Conservation (phyloP, 169 alveolate species). For the Cryptosporidium bovis region DNA sequence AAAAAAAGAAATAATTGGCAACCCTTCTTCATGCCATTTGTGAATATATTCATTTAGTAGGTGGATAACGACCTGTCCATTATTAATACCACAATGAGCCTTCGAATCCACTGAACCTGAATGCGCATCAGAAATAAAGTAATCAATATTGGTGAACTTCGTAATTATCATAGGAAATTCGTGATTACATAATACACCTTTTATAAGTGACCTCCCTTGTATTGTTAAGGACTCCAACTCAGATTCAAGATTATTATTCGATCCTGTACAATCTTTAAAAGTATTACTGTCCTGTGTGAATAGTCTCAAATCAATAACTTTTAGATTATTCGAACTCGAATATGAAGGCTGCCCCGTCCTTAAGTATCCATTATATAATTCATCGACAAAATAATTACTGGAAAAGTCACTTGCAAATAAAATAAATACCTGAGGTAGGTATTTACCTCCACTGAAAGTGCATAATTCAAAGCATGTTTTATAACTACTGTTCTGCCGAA, state of each 20-base stretch:
- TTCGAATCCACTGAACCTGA: neutral
- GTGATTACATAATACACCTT: neutral
- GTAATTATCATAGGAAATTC: neutral
- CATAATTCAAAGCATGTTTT: neutral
- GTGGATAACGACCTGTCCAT: neutral
- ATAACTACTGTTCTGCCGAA: neutral
- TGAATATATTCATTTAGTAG: neutral
- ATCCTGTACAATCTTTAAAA: neutral
- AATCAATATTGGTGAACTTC: neutral
- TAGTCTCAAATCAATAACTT: too few species aligned
- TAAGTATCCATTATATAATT: conserved; percentile 17
- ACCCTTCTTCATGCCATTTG: conserved; percentile 1
- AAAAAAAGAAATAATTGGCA: conserved; percentile 48
- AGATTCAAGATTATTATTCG: neutral
- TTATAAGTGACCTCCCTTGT: neutral
- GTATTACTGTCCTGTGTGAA: too few species aligned
- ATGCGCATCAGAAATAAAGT: neutral
- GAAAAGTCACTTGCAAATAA: conserved; percentile 7
- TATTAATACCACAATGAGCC: neutral
- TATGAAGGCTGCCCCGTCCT: neutral
- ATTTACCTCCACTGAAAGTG: neutral
- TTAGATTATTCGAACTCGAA: neutral
- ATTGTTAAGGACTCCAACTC: neutral
- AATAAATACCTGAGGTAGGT: neutral
- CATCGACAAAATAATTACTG: conserved; percentile 20